These are phyloP conservation scores for Diutina rugosa DNA, from an alignment of 1,139 yeast species.

Conservation along the genomic window DNA sequence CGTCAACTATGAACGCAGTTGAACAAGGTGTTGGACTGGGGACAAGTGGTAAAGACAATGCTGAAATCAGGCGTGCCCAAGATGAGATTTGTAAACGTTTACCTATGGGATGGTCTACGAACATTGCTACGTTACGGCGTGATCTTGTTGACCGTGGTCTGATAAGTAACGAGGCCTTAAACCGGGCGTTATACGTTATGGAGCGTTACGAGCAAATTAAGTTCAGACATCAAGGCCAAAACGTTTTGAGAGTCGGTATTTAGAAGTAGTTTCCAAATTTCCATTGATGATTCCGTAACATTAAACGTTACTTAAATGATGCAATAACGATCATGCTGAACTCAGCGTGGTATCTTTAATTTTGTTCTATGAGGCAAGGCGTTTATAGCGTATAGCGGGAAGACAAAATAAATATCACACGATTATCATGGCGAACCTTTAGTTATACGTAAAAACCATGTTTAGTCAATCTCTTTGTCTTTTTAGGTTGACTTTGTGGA, in stretches of 20 bases:
- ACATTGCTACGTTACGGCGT: conserved; percentile 68
- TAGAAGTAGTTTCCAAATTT: not conserved
- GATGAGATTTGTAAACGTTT: conserved; percentile 77
- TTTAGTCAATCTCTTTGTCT: too few relatives aligned
- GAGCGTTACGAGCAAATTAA: conserved; percentile 83
- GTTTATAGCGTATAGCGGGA: not conserved
- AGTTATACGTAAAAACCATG: not conserved
- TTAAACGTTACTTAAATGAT: not conserved
- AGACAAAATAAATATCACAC: not conserved
- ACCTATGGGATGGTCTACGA: conserved; percentile 95
- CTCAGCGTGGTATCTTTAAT: too few relatives aligned
- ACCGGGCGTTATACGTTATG: conserved; percentile 67
- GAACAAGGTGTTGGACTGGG: conserved; percentile 58
- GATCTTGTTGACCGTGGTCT: conserved; percentile 71
- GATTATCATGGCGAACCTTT: not conserved
- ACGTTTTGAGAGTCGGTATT: conserved; percentile 43
- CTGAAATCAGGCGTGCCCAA: conserved; percentile 71
- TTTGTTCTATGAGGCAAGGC: too few relatives aligned
- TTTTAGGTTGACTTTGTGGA: too few relatives aligned
- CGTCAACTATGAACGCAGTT: conserved; percentile 97
- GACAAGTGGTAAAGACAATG: conserved; percentile 35
- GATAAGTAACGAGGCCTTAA: conserved; percentile 62
- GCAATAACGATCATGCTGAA: too few relatives aligned
- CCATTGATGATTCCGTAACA: too few relatives aligned
- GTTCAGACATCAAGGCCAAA: conserved; percentile 80